These are phyloP conservation scores for Fraxinus floribunda DNA, from an alignment of 305 asterid genomes.

Conservation along the genomic window DNA sequence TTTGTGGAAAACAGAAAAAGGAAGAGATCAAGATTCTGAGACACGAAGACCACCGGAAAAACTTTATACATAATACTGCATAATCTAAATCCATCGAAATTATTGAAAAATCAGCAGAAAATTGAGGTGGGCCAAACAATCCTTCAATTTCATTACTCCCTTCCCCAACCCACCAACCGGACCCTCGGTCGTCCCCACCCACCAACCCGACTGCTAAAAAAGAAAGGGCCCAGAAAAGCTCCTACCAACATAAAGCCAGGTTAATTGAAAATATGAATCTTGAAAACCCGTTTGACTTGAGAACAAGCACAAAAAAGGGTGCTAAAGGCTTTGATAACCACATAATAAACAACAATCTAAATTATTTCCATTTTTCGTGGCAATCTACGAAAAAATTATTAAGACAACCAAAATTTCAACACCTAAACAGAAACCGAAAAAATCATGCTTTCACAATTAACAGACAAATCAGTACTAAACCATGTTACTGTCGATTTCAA, in stretches of 20 bases:
- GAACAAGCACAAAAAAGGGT: background rate
- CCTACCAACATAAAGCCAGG: background rate
- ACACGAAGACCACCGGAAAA: background rate
- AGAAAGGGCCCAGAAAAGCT: background rate
- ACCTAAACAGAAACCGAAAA: conserved; percentile 35
- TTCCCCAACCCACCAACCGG: background rate
- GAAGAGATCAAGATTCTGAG: background rate
- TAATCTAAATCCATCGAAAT: background rate
- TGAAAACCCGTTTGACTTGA: conserved; percentile 24
- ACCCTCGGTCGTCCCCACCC: background rate
- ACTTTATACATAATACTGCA: background rate
- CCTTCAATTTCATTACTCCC: background rate
- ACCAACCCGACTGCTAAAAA: background rate
- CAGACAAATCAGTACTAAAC: conserved; percentile 29
- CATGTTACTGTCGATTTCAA: conserved; percentile 29
- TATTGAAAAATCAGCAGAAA: background rate
- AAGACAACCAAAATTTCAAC: conserved; percentile 25
- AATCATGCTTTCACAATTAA: conserved; percentile 24
- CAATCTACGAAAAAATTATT: conserved; percentile 11
- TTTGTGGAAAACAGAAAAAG: background rate
- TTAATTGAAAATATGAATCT: background rate
- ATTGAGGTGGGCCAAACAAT: background rate
- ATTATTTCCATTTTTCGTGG: background rate
- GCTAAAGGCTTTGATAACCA: conserved; percentile 11
- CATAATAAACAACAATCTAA: conserved; percentile 2